Conservation (phyloP, 2,329 filamentous ascomycete species). For the Microsporum audouinii region DNA sequence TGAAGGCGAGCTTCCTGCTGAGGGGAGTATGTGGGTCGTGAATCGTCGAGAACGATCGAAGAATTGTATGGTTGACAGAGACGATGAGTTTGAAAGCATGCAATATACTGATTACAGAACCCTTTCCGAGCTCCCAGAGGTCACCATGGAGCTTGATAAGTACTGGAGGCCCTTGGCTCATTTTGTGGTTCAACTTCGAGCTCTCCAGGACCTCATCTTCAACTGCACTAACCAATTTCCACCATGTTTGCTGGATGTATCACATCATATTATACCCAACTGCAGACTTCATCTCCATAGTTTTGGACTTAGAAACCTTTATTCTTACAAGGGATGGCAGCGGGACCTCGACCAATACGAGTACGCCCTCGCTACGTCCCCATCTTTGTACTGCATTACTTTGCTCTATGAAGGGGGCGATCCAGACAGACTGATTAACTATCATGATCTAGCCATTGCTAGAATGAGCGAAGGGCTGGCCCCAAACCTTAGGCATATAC, state of each 20-base stretch:
- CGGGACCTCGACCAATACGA: background rate
- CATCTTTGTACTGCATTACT: slow-evolving; percentile 1
- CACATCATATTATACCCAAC: background rate
- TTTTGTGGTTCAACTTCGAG: slow-evolving; percentile 1
- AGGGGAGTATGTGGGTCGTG: background rate
- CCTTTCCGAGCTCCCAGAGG: background rate
- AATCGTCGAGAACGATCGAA: background rate
- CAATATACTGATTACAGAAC: background rate
- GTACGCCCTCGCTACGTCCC: background rate
- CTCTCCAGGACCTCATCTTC: background rate
- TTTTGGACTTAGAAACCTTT: background rate
- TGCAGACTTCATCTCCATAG: slow-evolving; percentile 3
- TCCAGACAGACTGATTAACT: background rate
- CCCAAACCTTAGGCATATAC: background rate
- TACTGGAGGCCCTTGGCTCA: background rate
- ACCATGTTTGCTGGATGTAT: background rate
- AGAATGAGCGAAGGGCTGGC: background rate
- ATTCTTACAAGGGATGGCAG: background rate
- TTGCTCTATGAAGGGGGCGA: background rate
- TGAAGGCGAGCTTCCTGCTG: background rate
- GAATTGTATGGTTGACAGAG: background rate
- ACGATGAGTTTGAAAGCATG: background rate
- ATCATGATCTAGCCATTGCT: background rate
- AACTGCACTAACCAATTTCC: background rate
- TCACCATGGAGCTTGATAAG: background rate